Evolutionary conservation across 257 asterid species (phyloP).

Genomic region (Henckelia pumila): DNA sequence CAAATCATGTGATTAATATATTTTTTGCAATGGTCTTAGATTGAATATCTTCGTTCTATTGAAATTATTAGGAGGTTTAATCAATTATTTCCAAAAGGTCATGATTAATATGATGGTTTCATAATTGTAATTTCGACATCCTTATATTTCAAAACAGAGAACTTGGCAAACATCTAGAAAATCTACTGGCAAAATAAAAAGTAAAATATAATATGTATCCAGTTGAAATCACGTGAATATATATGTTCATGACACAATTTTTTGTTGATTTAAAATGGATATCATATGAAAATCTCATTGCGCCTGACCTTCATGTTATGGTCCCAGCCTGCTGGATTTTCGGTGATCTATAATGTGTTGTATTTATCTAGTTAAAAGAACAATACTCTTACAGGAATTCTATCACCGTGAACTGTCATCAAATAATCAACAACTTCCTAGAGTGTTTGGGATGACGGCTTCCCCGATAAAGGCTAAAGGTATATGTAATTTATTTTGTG

Average conservation of each 20-base stretch:
- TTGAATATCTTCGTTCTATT: not conserved
- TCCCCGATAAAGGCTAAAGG: slow-evolving; percentile 94
- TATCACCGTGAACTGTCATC: slow-evolving; percentile 45
- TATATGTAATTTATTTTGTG: slow-evolving; percentile 17
- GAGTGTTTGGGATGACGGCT: slow-evolving; percentile 94
- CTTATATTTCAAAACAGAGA: not conserved
- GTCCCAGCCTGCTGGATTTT: no score
- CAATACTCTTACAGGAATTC: slow-evolving; percentile 51
- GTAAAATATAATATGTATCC: not conserved
- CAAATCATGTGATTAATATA: not conserved
- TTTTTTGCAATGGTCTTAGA: slow-evolving; percentile 8
- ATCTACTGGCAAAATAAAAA: not conserved
- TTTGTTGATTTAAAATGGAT: not conserved
- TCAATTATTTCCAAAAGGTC: not conserved
- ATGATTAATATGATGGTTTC: not conserved
- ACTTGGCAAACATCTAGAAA: not conserved
- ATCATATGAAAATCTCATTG: not conserved
- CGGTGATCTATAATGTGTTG: not conserved
- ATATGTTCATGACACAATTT: not conserved
- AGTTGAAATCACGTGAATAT: not conserved
- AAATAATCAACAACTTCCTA: slow-evolving; percentile 46
- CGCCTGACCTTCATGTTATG: no score
- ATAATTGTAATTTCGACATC: not conserved
- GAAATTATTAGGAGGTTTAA: not conserved
- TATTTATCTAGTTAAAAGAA: not conserved